These are phyloP conservation scores for Diaporthe vexans DNA, from an alignment of 2,329 filamentous ascomycete genomes.

Conservation along the genomic window DNA sequence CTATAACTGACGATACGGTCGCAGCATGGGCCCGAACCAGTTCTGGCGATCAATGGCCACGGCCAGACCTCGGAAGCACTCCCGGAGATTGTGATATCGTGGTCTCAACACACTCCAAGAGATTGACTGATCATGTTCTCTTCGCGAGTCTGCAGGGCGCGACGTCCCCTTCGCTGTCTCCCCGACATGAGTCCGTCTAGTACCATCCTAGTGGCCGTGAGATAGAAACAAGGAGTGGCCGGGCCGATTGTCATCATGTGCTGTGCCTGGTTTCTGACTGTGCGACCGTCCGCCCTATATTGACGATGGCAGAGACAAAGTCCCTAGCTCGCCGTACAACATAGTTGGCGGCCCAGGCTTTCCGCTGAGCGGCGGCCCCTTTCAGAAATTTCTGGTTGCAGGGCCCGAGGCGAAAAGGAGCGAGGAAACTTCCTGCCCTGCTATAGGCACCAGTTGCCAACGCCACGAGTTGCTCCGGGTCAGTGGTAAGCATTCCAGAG, in stretches of 20 bases:
- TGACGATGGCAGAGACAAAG: background rate
- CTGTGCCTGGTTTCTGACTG: slow-evolving; percentile 5
- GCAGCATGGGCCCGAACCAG: background rate
- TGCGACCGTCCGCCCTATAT: no score
- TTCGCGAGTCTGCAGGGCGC: background rate
- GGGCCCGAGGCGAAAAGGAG: background rate
- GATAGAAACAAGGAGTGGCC: background rate
- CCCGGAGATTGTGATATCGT: slow-evolving; percentile 8
- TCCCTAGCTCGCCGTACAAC: background rate
- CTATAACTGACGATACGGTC: background rate
- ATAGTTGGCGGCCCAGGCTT: background rate
- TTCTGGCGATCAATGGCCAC: slow-evolving; percentile 2
- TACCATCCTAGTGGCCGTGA: background rate
- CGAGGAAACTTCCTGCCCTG: background rate
- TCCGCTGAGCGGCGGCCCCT: background rate
- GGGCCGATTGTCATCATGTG: background rate
- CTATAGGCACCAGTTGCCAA: background rate
- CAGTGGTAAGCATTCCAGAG: background rate
- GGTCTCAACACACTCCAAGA: background rate
- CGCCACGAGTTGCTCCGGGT: background rate
- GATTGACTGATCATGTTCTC: slow-evolving; percentile 14
- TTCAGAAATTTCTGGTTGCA: background rate
- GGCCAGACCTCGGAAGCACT: slow-evolving; percentile 18
- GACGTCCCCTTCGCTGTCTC: background rate
- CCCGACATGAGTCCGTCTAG: background rate